A percentile compares a stretch with the other conserved stretches of the same genome.
phyloP scores from a whole-genome alignment of 2,329 filamentous ascomycete genomes.

The Diaporthe humulicola region DNA sequence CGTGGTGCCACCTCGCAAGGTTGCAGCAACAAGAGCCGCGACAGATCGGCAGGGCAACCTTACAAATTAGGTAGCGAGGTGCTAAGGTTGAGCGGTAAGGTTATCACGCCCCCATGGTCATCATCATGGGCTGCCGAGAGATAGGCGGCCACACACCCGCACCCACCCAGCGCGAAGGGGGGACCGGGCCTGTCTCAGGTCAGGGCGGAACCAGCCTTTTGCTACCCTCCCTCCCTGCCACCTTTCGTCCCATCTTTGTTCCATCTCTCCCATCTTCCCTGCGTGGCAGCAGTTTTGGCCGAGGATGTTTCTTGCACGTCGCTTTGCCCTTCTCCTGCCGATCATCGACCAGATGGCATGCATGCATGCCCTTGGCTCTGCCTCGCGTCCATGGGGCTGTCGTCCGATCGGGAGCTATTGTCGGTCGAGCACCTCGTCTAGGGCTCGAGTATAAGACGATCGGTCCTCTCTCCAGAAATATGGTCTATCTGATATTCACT shows the following conservation, averaged over 20 bases:
- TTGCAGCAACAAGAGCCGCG: neutral
- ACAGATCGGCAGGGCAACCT: neutral
- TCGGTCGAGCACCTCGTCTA: neutral
- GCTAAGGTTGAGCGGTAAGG: slow-evolving; percentile 20
- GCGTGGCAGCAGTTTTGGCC: neutral
- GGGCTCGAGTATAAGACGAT: neutral
- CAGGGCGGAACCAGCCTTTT: slow-evolving; percentile 19
- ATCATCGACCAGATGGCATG: slow-evolving; percentile 25
- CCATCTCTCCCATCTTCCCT: slow-evolving; percentile 1
- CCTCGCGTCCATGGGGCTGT: slow-evolving; percentile 6
- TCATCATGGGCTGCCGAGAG: neutral
- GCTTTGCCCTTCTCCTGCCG: slow-evolving; percentile 26
- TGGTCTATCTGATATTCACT: neutral
- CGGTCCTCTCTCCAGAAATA: neutral
- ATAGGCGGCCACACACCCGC: neutral
- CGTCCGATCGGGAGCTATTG: neutral
- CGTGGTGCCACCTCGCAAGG: neutral
- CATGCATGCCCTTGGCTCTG: neutral
- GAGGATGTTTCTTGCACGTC: slow-evolving; percentile 27
- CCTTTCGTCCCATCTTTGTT: slow-evolving; percentile 30
- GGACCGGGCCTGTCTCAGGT: slow-evolving; percentile 25
- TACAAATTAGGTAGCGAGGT: slow-evolving; percentile 9
- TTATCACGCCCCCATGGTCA: neutral
- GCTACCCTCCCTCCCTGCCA: neutral
- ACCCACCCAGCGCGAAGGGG: neutral